phyloP scores from a whole-genome alignment of 176 grass and related monocot genomes.

The Rhynchospora pubera region DNA sequence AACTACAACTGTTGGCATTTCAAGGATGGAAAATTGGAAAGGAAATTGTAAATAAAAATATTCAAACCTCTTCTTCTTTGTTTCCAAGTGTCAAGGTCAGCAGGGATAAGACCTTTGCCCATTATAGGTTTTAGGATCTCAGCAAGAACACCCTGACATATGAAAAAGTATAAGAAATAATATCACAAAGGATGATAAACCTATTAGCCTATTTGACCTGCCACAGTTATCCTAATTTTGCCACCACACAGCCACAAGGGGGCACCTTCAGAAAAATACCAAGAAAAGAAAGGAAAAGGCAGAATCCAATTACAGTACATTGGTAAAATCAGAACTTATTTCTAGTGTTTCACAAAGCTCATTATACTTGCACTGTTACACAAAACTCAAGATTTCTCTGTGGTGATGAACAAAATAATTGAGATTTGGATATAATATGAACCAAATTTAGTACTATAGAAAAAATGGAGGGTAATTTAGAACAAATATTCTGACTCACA shows the following conservation, averaged over 20 bases:
- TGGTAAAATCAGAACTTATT: not conserved
- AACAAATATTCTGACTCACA: not conserved
- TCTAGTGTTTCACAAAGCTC: not conserved
- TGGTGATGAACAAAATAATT: not conserved
- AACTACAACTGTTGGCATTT: not conserved
- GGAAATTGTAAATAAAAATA: slow-evolving; percentile 19
- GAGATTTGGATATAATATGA: not conserved
- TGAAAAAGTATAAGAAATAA: slow-evolving; percentile 26
- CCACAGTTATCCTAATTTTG: not conserved
- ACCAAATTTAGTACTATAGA: not conserved
- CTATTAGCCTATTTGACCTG: not conserved
- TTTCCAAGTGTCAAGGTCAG: slow-evolving; percentile 97
- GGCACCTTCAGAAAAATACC: not conserved
- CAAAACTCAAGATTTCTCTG: not conserved
- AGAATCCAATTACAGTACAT: not conserved
- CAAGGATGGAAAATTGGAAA: not conserved
- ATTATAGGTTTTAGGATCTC: slow-evolving; percentile 99
- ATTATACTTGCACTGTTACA: not conserved
- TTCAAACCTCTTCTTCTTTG: slow-evolving; percentile 95
- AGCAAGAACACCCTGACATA: slow-evolving; percentile 75
- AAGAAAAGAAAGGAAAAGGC: not conserved
- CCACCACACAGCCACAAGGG: not conserved
- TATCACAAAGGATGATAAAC: not conserved
- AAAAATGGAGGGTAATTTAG: not conserved
- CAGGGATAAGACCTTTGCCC: slow-evolving; percentile 98